Evolutionary conservation across 768 basidiomycete species (phyloP).

Genomic region (Grammothele lineata): DNA sequence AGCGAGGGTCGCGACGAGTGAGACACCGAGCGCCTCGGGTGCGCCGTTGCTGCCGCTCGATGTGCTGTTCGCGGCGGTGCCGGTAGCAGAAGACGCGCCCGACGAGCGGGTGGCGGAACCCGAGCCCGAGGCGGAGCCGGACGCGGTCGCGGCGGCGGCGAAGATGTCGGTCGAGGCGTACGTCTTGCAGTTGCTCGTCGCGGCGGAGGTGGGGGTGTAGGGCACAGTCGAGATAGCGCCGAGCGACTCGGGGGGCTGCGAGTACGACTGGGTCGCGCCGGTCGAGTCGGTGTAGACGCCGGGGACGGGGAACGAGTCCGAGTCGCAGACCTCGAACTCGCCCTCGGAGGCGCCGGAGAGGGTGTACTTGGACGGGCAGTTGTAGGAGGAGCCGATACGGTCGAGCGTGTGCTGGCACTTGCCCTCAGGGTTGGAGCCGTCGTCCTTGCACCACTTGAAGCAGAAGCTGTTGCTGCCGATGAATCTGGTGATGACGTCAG

Average conservation of each 20-base stretch:
- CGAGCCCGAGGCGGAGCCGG: slow-evolving; percentile 8
- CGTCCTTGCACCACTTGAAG: slow-evolving; percentile 67
- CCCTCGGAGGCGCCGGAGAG: slow-evolving; percentile 36
- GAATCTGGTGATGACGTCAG: slow-evolving; percentile 43
- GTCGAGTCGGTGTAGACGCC: slow-evolving; percentile 41
- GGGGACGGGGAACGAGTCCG: slow-evolving; percentile 59
- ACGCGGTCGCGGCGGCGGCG: slow-evolving; percentile 15
- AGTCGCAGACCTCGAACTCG: slow-evolving; percentile 60
- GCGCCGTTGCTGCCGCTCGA: slow-evolving; percentile 6
- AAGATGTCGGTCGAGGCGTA: slow-evolving; percentile 35
- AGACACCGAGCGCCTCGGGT: slow-evolving; percentile 18
- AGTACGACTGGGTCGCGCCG: slow-evolving; percentile 41
- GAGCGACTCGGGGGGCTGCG: slow-evolving; percentile 44
- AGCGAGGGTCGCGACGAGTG: slow-evolving; percentile 26
- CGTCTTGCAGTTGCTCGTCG: slow-evolving; percentile 42
- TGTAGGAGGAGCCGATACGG: slow-evolving; percentile 71
- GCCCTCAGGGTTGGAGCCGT: slow-evolving; percentile 41
- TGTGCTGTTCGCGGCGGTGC: slow-evolving; percentile 11
- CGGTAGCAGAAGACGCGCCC: slow-evolving; percentile 15
- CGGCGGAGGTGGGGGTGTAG: slow-evolving; percentile 35
- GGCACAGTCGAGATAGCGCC: slow-evolving; percentile 43
- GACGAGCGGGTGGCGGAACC: slow-evolving; percentile 10
- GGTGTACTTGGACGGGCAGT: slow-evolving; percentile 51
- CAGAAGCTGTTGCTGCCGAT: slow-evolving; percentile 65
- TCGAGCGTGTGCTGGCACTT: slow-evolving; percentile 72